phyloP scores from a whole-genome alignment of 148 eudicot species.

The Rhododendron vialii region DNA sequence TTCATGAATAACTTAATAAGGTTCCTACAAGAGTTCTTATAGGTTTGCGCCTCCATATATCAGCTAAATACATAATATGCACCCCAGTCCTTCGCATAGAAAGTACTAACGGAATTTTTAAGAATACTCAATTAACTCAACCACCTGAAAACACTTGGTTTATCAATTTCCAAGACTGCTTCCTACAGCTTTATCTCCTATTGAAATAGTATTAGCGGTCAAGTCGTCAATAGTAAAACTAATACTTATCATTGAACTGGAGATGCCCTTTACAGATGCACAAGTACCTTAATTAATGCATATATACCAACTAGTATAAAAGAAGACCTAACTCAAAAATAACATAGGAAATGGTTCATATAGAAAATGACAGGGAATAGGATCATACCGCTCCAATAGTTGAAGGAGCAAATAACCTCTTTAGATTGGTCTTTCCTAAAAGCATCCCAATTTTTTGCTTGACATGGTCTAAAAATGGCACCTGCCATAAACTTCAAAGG shows the following conservation, averaged over 20 bases:
- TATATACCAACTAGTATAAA: neutral
- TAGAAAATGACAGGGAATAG: neutral
- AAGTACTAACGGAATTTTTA: neutral
- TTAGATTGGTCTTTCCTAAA: slow-evolving; percentile 27
- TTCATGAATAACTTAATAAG: neutral
- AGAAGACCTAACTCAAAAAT: neutral
- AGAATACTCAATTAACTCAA: neutral
- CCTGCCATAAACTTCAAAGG: slow-evolving; percentile 18
- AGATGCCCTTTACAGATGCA: neutral
- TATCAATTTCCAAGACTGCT: neutral
- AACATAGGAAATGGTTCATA: neutral
- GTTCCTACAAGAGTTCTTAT: neutral
- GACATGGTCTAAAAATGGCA: slow-evolving; percentile 2
- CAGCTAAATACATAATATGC: neutral
- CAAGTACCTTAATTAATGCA: neutral
- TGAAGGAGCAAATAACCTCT: slow-evolving; percentile 50
- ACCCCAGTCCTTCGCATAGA: neutral
- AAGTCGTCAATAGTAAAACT: neutral
- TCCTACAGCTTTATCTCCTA: neutral
- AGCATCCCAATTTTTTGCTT: slow-evolving; percentile 20
- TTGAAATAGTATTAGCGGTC: neutral
- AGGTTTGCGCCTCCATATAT: neutral
- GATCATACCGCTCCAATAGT: slow-evolving; percentile 47
- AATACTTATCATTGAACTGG: neutral
- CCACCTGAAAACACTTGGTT: neutral